A percentile compares a stretch with the other conserved stretches of the same genome.
phyloP scores from a whole-genome alignment of 805 yeast species.

The Saturnispora dispora region DNA sequence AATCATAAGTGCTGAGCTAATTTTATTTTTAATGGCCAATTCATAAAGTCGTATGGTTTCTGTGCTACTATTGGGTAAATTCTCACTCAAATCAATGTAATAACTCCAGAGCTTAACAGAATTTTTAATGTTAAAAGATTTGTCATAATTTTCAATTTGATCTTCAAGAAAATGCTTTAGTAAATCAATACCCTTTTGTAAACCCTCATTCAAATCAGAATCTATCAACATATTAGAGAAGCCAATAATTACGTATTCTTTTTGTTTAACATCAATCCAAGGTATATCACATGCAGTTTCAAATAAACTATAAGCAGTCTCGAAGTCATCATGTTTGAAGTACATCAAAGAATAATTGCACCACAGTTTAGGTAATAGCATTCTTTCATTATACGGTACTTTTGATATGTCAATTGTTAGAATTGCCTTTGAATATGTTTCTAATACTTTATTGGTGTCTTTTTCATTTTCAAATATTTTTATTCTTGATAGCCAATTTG shows the following conservation, averaged over 20 bases:
- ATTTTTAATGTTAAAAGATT: constrained; percentile 52
- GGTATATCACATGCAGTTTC: constrained; percentile 66
- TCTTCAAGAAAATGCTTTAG: constrained; percentile 19
- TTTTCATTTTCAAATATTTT: constrained; percentile 31
- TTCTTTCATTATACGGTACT: constrained; percentile 29
- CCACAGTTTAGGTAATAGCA: constrained; percentile 54
- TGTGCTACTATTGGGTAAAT: constrained; percentile 34
- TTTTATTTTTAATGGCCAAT: constrained; percentile 42
- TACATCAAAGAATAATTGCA: constrained; percentile 57
- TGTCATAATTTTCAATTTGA: constrained; percentile 36
- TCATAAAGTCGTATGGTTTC: constrained; percentile 41
- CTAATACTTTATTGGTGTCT: constrained; percentile 36
- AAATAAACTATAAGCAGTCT: constrained; percentile 53
- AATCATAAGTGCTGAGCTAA: constrained; percentile 60
- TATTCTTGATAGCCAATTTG: constrained; percentile 61
- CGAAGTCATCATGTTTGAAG: constrained; percentile 42
- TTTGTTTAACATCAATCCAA: constrained; percentile 49
- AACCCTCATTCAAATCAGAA: constrained; percentile 21
- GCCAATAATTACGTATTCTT: constrained; percentile 58
- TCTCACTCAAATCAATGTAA: constrained; percentile 63
- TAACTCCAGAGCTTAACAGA: constrained; percentile 62
- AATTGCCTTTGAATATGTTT: constrained; percentile 58
- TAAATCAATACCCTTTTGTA: neutral
- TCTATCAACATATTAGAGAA: constrained; percentile 67
- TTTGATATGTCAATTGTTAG: constrained; percentile 53